phyloP scores from a whole-genome alignment of 1,139 yeast species.

The Fermentozyma sake region DNA sequence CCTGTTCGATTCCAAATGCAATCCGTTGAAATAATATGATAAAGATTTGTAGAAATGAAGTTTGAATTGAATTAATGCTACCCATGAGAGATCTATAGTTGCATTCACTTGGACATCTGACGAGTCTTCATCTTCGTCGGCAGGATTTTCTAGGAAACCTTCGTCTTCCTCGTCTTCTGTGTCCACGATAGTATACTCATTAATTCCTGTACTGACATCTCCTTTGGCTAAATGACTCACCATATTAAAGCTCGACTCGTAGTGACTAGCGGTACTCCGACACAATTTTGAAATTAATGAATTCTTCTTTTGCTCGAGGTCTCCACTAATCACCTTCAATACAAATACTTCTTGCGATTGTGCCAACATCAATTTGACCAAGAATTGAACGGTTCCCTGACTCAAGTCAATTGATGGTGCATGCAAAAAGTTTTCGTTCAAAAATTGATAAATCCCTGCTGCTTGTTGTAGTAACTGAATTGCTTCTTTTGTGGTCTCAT shows the following conservation, averaged over 20 bases:
- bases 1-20: slow-evolving; percentile 41
- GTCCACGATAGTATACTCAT: slow-evolving; percentile 1
- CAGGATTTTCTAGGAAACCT: slow-evolving; percentile 6
- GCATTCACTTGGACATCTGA: slow-evolving; percentile 41
- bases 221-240: slow-evolving; percentile 21
- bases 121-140: slow-evolving; percentile 17
- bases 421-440: slow-evolving; percentile 79
- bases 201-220: slow-evolving; percentile 1
- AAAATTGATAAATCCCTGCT: slow-evolving; percentile 70
- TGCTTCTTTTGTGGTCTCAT: slow-evolving; percentile 52
- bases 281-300: slow-evolving; percentile 73
- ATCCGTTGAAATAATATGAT: slow-evolving; percentile 51
- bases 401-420: slow-evolving; percentile 82
- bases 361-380: slow-evolving; percentile 66
- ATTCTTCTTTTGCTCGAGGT: slow-evolving; percentile 47
- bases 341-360: slow-evolving; percentile 87
- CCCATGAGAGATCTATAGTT: slow-evolving; percentile 46
- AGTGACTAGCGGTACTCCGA: slow-evolving; percentile 53
- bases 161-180: slow-evolving; percentile 12
- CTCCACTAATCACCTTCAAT: slow-evolving; percentile 53
- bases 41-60: slow-evolving; percentile 39
- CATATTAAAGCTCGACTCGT: slow-evolving; percentile 42
- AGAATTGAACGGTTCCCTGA: slow-evolving; percentile 64
- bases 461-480: slow-evolving; percentile 67
- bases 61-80: slow-evolving; percentile 41